Percentiles rank a stretch among this genome's conserved stretches.
Evolutionary conservation across 768 basidiomycete genomes (phyloP).

Genomic region (Amanita pallidorosea): DNA sequence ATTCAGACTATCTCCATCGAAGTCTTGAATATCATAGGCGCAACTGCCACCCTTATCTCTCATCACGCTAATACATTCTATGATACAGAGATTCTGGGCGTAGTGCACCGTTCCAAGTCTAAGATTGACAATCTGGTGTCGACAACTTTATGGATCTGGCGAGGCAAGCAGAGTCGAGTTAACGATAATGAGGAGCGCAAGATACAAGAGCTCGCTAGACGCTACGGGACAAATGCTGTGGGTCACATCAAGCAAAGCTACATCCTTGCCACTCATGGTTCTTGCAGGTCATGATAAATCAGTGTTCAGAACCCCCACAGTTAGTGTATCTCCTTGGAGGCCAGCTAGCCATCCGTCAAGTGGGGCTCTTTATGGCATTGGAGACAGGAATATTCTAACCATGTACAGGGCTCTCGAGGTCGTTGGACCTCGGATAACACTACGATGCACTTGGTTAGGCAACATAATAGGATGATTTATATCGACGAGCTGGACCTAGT

Average conservation of each 20-base stretch:
- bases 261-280: background rate
- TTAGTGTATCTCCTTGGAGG: conserved; percentile 60
- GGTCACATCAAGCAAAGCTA: conserved; percentile 14
- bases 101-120: conserved; percentile 62
- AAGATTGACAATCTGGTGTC: conserved; percentile 53
- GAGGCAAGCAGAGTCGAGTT: conserved; percentile 40
- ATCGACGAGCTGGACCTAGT: conserved; percentile 73
- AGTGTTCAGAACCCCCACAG: conserved; percentile 54
- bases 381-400: conserved; percentile 1
- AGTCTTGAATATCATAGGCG: conserved; percentile 47
- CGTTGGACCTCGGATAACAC: conserved; percentile 79
- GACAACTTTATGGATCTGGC: conserved; percentile 73
- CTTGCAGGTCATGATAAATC: conserved; percentile 34
- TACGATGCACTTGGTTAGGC: conserved; percentile 68
- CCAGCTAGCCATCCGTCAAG: conserved; percentile 65
- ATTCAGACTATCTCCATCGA: conserved; percentile 63
- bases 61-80: conserved; percentile 50
- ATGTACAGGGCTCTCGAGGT: conserved; percentile 47
- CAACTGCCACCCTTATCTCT: conserved; percentile 33
- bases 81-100: conserved; percentile 57
- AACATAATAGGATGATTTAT: conserved; percentile 33
- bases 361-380: conserved; percentile 16
- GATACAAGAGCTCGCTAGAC: conserved; percentile 56
- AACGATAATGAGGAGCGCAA: conserved; percentile 58
- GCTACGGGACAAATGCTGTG: conserved; percentile 60